A percentile compares a stretch with the other conserved stretches of the same genome.
These are phyloP conservation scores for Candida sanyiensis DNA, from an alignment of 805 yeast species.

Conservation along the genomic window DNA sequence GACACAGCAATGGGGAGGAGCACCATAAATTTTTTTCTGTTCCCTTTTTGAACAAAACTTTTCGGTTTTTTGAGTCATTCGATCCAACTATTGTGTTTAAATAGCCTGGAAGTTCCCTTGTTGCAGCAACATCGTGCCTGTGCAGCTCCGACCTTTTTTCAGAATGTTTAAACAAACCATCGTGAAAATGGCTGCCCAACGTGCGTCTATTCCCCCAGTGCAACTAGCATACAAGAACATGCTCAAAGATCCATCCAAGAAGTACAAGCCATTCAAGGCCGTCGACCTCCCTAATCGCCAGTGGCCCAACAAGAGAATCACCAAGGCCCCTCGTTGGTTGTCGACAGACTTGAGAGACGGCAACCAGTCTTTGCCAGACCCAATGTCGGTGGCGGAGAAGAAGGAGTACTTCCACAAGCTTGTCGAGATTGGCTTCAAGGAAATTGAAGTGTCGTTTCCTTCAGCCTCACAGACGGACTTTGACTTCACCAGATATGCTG, in stretches of 20 bases:
- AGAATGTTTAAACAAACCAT: slow-evolving; percentile 23
- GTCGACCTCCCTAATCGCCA: slow-evolving; percentile 54
- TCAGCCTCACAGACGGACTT: slow-evolving; percentile 80
- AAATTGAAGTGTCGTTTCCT: slow-evolving; percentile 76
- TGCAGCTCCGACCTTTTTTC: background rate
- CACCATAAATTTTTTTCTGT: no score
- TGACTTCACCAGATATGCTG: slow-evolving; percentile 76
- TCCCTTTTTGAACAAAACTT: background rate
- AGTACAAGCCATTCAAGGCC: slow-evolving; percentile 53
- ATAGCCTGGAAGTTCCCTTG: background rate
- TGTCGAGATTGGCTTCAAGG: slow-evolving; percentile 70
- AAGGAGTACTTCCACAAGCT: slow-evolving; percentile 70
- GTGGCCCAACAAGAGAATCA: slow-evolving; percentile 65
- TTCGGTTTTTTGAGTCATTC: background rate
- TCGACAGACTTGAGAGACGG: slow-evolving; percentile 80
- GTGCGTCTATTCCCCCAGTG: slow-evolving; percentile 24
- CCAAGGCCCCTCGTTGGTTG: slow-evolving; percentile 75
- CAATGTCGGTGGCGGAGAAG: slow-evolving; percentile 71
- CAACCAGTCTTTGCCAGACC: slow-evolving; percentile 77
- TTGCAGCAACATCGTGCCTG: background rate
- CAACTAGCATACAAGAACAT: slow-evolving; percentile 36
- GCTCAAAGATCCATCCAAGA: slow-evolving; percentile 65
- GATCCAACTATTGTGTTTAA: background rate
- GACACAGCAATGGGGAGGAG: background rate
- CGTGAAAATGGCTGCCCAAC: slow-evolving; percentile 23